A percentile compares a stretch with the other conserved stretches of the same genome.
Conservation (phyloP, 257 asterid genomes). For the Ophiorrhiza pumila region DNA sequence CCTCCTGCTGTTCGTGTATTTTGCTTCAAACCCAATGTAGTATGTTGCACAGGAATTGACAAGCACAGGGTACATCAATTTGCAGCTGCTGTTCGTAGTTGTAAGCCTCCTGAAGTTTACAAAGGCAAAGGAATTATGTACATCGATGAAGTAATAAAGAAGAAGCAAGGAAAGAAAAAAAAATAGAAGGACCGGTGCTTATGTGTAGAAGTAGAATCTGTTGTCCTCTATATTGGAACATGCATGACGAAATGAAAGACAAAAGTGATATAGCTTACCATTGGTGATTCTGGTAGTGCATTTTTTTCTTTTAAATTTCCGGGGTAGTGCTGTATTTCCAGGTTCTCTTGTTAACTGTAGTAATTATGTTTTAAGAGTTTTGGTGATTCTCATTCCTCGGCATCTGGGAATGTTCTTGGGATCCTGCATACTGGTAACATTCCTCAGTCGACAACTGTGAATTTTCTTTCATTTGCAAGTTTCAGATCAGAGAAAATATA, state of each 20-base stretch:
- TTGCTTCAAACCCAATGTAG: conserved; percentile 55
- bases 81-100: conserved; percentile 58
- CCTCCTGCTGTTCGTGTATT: conserved; percentile 69
- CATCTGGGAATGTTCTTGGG: neutral
- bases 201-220: neutral
- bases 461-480: neutral
- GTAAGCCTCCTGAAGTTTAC: conserved; percentile 68
- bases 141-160: conserved; percentile 67
- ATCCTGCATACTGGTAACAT: neutral
- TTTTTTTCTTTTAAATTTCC: too few species aligned
- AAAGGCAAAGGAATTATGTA: conserved; percentile 74
- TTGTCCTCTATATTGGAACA: neutral
- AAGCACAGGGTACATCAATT: conserved; percentile 67
- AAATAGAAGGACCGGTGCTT: conserved; percentile 29
- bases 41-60: conserved; percentile 71
- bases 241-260: neutral
- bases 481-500: neutral
- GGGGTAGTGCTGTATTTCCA: neutral
- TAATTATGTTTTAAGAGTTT: neutral
- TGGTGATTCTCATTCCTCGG: neutral
- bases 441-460: neutral
- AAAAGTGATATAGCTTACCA: neutral
- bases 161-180: conserved; percentile 68
- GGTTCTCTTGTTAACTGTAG: neutral
- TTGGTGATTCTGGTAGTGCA: neutral